Conservation (phyloP, 169 alveolate species). For the Cryptosporidium canis region DNA sequence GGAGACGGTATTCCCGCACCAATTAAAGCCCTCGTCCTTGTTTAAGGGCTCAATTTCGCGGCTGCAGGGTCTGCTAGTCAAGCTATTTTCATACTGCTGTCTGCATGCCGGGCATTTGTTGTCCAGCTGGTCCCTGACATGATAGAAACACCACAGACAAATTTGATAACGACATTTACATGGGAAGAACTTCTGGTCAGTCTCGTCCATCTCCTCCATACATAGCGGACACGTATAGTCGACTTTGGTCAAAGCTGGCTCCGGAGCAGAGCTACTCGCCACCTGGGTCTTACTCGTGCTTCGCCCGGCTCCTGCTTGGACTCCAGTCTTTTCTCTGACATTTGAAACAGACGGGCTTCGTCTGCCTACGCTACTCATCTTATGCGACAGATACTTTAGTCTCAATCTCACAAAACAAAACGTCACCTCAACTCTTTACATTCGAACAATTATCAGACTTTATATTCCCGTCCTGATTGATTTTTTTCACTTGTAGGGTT, state of each 20-base stretch:
- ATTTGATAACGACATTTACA: constrained; percentile 91
- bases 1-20: constrained; percentile 70
- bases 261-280: background rate
- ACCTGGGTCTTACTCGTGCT: background rate
- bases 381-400: background rate
- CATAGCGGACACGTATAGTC: constrained; percentile 87
- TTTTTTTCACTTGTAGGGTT: background rate
- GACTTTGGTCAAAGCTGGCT: constrained; percentile 68
- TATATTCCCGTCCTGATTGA: background rate
- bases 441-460: background rate
- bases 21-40: constrained; percentile 32
- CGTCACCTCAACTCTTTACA: background rate
- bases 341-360: background rate
- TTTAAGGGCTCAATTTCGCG: constrained; percentile 1
- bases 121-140: constrained; percentile 87
- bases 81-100: constrained; percentile 85
- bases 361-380: background rate
- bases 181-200: constrained; percentile 88
- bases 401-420: background rate
- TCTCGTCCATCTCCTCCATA: constrained; percentile 89
- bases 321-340: constrained; percentile 17
- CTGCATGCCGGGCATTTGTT: constrained; percentile 92
- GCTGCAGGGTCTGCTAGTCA: constrained; percentile 1
- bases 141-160: constrained; percentile 90
- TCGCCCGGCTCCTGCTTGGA: background rate